Evolutionary conservation across 495 filamentous ascomycete species (phyloP), one percentile per base, ranked within the genome.

Genomic region (Amniculicola lignicola): DNA sequence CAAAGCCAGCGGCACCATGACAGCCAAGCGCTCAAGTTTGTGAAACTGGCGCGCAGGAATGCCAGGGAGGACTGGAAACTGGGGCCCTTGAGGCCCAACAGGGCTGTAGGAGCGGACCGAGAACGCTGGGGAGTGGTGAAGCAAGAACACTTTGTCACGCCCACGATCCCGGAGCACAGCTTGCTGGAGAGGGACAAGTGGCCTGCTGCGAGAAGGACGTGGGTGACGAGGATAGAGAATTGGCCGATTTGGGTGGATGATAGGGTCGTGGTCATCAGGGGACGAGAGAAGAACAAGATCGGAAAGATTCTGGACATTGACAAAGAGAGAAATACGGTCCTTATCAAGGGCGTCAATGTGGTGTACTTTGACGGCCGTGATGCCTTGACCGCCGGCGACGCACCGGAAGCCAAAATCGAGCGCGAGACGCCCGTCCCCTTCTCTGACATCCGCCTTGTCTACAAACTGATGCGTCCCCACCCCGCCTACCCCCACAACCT

Each of bases 201-300:
- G 37, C 29, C 33, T 72, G 72, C 21, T 54, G 72, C 51, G 67
- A 77, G 45, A 59, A 72, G 37, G 82, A 81, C 48, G 72, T 76
- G 35, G 75, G 78, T 62, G 75, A 77, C 59, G 75, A 84, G 56
- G 85, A 85, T 33, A n/a, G n/a, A 16, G 56, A 50, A 27, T 51
- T 55, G 10, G 7, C 49, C 48, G 3, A 76, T 96, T 59, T 79
- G 74, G 14, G 64, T 70, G 6, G 83, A 81, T 7, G 91, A 96
- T 64, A 77, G 91, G 48, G 88, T 95, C 25, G 88, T 89, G 29
- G 67, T 95, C 27, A 72, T 86, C 39, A 82, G 84, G 43, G 90
- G 91, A 18, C 74, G 74, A 52, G 86, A 91, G 57, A 85, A 83
- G 74, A 89, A 89, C 52, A 85, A 84, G 70, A 95, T 98, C 72